Base-by-base conservation (phyloP, 306 rosid species). In the Albizia julibrissin region DNA sequence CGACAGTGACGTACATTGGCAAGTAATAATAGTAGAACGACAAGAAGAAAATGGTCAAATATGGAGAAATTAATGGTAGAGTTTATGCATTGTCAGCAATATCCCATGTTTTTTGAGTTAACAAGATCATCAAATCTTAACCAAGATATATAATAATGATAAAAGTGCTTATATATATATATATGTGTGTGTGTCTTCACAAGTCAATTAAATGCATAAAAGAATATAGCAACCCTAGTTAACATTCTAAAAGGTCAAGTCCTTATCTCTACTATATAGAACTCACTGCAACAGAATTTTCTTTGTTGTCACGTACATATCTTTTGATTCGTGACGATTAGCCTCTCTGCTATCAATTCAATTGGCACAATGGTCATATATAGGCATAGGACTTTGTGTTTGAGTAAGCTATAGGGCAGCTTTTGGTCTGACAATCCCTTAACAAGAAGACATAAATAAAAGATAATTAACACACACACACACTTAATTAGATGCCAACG, bases 371-470 rank as follows among this genome's bases (percentile, higher is more conserved):
- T 19, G 74, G 40, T 69, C 74, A 9, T n/a, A n/a, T 26, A 37
- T 22, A 22, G 21, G 37, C 37, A 43, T 71, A n/a, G 56, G 56
- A 71, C 39, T 24, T 3, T 24, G 75, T 70, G 75, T 71, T n/a
- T 22, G 58, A 24, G 75, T 24, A 71, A 69, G 73, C 62, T 56
- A n/a, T 7, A 2, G 12, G 21, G 29, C 22, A 71, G 75, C 75
- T 71, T 71, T 71, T 43, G 56, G 22, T 24, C 75, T 71, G 75
- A 69, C 49, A 42, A 71, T 40, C 54, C 54, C 54, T 40, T 43
- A 43, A 71, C n/a, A 71, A 24, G 75, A 71, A 43, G 34, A 42
- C 44, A 40, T 10, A 47, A 47, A 40, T 10, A 47, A 47, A 47
- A 47, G 52, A 47, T 47, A 47, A 47, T 47, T 47, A 19, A 52